phyloP scores from a whole-genome alignment of 106 monocot species.

The Ottelia alismoides region DNA sequence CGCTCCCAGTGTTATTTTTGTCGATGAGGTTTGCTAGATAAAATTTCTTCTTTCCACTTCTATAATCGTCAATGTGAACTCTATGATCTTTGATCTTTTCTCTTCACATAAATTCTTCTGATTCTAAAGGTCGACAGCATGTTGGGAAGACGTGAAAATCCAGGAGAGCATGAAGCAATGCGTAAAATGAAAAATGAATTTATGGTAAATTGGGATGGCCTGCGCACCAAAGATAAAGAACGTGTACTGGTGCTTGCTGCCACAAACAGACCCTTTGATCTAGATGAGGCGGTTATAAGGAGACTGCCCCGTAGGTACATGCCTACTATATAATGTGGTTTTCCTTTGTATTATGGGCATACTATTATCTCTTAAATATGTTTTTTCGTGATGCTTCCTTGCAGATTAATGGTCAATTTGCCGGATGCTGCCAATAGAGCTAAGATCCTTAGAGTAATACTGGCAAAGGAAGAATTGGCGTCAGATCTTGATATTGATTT shows the following conservation, averaged over 20 bases:
- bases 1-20: slow-evolving; percentile 91
- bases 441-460: slow-evolving; percentile 79
- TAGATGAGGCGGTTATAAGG: slow-evolving; percentile 87
- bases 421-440: slow-evolving; percentile 79
- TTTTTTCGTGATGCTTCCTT: not conserved
- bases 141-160: slow-evolving; percentile 80
- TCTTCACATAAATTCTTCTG: too few species aligned
- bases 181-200: slow-evolving; percentile 97
- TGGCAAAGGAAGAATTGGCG: slow-evolving; percentile 73
- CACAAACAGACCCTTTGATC: slow-evolving; percentile 85
- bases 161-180: slow-evolving; percentile 88
- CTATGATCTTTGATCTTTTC: too few species aligned
- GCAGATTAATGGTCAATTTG: slow-evolving; percentile 88
- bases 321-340: not conserved
- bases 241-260: slow-evolving; percentile 80
- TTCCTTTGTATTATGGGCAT: too few species aligned
- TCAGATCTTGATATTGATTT: slow-evolving; percentile 48
- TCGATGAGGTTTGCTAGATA: slow-evolving; percentile 94
- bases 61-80: too few species aligned
- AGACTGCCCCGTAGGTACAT: slow-evolving; percentile 77
- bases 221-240: slow-evolving; percentile 82
- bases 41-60: too few species aligned
- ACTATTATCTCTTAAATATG: not conserved
- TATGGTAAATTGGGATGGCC: slow-evolving; percentile 87
- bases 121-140: slow-evolving; percentile 67